Conservation (phyloP, 257 asterid genomes). For the Thymus quinquecostatus region DNA sequence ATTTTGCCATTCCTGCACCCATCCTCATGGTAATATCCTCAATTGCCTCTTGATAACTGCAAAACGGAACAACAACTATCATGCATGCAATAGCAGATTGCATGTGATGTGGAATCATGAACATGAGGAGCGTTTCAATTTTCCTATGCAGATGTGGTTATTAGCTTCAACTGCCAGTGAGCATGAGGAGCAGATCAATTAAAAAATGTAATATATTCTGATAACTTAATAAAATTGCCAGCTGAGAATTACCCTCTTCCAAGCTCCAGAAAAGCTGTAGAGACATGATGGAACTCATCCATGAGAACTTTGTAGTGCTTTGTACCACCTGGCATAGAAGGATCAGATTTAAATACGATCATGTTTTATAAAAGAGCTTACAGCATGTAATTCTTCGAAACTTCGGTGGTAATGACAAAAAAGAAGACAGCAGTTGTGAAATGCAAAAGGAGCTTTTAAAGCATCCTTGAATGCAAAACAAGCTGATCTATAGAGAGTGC, state of each 20-base stretch:
- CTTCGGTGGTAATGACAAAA: neutral
- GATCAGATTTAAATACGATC: constrained; percentile 20
- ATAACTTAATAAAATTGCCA: constrained; percentile 23
- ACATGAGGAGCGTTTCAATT: neutral
- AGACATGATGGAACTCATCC: constrained; percentile 88
- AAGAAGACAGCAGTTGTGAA: neutral
- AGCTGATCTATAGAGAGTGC: constrained; percentile 20
- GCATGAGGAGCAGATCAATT: constrained; percentile 6
- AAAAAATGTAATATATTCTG: constrained; percentile 16
- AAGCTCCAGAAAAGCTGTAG: constrained; percentile 91
- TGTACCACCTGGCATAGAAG: constrained; percentile 67
- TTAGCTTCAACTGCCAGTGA: constrained; percentile 16
- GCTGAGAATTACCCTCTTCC: constrained; percentile 54
- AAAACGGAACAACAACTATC: constrained; percentile 31
- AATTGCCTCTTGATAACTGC: constrained; percentile 94
- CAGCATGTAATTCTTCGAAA: neutral
- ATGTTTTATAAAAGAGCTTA: neutral
- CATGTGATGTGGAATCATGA: constrained; percentile 6
- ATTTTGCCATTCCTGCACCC: constrained; percentile 99
- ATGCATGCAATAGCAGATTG: constrained; percentile 21
- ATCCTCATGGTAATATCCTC: constrained; percentile 95
- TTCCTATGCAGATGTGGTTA: neutral
- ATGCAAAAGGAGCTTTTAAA: constrained; percentile 3
- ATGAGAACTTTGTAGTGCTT: constrained; percentile 86
- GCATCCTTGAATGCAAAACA: constrained; percentile 8